These are phyloP conservation scores for Sicyos baderoa DNA, from an alignment of 306 rosid genomes.

Conservation along the genomic window DNA sequence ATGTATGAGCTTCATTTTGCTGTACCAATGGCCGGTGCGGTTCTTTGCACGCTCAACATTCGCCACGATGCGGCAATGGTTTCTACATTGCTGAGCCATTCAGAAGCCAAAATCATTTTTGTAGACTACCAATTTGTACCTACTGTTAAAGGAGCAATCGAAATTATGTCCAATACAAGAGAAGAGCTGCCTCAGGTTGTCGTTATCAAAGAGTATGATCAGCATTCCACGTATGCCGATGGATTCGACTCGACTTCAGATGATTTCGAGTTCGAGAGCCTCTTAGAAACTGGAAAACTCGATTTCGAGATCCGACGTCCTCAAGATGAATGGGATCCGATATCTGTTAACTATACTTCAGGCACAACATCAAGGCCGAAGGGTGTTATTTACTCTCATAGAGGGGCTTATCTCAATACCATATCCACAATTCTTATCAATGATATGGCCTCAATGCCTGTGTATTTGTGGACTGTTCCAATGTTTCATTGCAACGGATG, in stretches of 20 bases:
- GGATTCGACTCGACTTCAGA: not conserved
- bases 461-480: conserved; percentile 51
- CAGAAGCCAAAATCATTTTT: conserved; percentile 46
- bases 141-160: conserved; percentile 15
- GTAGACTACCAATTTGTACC: conserved; percentile 36
- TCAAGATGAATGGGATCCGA: conserved; percentile 49
- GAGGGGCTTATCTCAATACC: conserved; percentile 31
- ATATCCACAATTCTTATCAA: not conserved
- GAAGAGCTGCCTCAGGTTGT: conserved; percentile 3
- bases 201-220: conserved; percentile 1
- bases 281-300: conserved; percentile 34
- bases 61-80: conserved; percentile 58
- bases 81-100: conserved; percentile 45
- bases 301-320: conserved; percentile 38
- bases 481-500: conserved; percentile 78
- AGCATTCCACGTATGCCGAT: not conserved
- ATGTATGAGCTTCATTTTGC: conserved; percentile 79
- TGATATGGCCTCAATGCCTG: conserved; percentile 45
- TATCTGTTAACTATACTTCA: conserved; percentile 46
- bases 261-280: conserved; percentile 22
- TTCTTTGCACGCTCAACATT: conserved; percentile 54
- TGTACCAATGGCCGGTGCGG: conserved; percentile 59
- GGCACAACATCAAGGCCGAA: conserved; percentile 73
- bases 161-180: not conserved
- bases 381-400: conserved; percentile 56